phyloP scores from a whole-genome alignment of 2,329 filamentous ascomycete species.

The Colletotrichum siamense region DNA sequence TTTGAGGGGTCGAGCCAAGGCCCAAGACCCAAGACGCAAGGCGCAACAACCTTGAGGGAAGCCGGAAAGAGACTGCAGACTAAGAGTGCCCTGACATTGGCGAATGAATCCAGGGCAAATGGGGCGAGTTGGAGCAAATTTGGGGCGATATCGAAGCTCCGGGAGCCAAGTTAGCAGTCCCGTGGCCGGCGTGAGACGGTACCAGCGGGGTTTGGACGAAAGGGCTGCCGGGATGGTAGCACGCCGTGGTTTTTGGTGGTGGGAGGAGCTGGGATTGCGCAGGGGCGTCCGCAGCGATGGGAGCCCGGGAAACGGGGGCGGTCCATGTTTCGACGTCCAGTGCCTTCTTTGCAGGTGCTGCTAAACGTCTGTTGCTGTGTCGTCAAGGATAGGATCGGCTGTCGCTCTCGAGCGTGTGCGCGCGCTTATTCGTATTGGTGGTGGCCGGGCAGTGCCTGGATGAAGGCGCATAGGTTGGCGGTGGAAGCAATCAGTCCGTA shows the following conservation, averaged over 20 bases:
- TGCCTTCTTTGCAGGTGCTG: neutral
- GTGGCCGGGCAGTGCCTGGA: neutral
- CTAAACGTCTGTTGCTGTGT: neutral
- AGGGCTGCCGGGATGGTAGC: neutral
- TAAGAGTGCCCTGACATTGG: neutral
- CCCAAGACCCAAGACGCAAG: neutral
- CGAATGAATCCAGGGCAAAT: neutral
- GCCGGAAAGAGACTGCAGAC: neutral
- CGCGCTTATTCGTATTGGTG: neutral
- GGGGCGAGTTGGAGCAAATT: neutral
- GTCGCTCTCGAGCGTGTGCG: neutral
- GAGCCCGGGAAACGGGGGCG: conserved; percentile 6
- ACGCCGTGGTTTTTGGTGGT: neutral
- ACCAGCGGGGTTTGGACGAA: conserved; percentile 19
- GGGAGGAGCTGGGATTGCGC: conserved; percentile 2
- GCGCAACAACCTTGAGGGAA: neutral
- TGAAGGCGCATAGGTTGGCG: neutral
- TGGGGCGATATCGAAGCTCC: neutral
- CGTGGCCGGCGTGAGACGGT: conserved; percentile 4
- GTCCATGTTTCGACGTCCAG: conserved; percentile 7
- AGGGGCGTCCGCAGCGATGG: conserved; percentile 15
- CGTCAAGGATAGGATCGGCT: neutral
- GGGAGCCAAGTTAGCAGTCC: conserved; percentile 15
- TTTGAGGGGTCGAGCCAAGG: neutral
- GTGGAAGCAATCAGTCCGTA: neutral